A percentile compares a stretch with the other conserved stretches of the same genome.
phyloP scores from a whole-genome alignment of 306 rosid species.

The Styphnolobium japonicum region DNA sequence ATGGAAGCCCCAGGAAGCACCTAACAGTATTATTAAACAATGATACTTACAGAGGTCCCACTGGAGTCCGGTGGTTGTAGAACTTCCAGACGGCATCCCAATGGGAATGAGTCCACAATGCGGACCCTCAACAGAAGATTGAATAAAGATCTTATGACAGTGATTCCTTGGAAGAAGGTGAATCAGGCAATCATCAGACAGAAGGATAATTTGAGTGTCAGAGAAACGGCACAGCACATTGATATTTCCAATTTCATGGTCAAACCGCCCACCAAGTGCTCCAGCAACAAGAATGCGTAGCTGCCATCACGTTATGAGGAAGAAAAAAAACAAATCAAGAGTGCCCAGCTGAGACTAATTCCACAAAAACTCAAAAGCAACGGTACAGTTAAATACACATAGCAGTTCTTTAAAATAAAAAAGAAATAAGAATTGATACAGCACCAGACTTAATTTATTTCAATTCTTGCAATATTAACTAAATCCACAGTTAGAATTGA shows the following conservation, averaged over 20 bases:
- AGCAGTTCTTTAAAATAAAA: not conserved
- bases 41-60: conserved; percentile 87
- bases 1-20: not conserved
- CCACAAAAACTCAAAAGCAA: not conserved
- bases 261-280: conserved; percentile 98
- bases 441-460: not conserved
- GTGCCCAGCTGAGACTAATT: not conserved
- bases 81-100: conserved; percentile 73
- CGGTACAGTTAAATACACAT: not conserved
- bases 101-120: conserved; percentile 96
- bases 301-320: conserved; percentile 41
- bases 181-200: conserved; percentile 84
- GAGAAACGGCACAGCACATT: conserved; percentile 80
- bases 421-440: not conserved
- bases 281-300: conserved; percentile 83
- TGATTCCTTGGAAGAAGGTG: conserved; percentile 77
- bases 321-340: not conserved
- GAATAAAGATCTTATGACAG: conserved; percentile 66
- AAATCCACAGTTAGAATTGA: not conserved
- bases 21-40: not conserved
- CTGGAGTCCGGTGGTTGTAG: conserved; percentile 85
- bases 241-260: conserved; percentile 92
- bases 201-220: conserved; percentile 58
- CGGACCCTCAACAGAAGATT: conserved; percentile 79
- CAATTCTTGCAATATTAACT: conserved; percentile 9